Base-by-base conservation (phyloP, 2,329 filamentous ascomycete species). In the Penicillium vulpinum region DNA sequence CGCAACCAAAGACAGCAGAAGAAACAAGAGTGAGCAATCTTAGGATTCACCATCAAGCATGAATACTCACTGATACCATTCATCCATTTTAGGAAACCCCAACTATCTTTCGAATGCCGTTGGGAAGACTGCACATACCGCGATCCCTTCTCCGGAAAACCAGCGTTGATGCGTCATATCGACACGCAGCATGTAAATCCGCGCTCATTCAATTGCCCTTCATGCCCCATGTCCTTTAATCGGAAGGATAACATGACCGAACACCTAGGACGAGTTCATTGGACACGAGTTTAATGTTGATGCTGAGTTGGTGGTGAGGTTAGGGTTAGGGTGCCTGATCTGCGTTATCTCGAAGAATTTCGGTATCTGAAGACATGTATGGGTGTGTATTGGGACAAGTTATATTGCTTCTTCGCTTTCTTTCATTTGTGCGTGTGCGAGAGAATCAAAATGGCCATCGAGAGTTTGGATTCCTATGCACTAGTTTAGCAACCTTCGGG, bases 171-270 rank as follows among this genome's bases (percentile, higher is more conserved):
- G 29, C 39, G 50, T 11, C 50, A 52, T 5, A 38, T 52, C 10
- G 29, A 45, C 3, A 52, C 50, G n/a, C 40, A 52, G 16, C 50
- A 52, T 52, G 8, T 52, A 10, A 2, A 6, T 18, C 38, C 50
- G 8, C 21, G n/a, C 10, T 44, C 50, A 6, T 52, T 52, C 22
- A 5, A 45, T 22, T 52, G 50, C 6, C 29, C 39, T n/a, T 21
- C 10, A 9, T 36, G 49, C 4, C 4, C 2, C 3, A 51, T 9
- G 21, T 24, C 21, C 3, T 45, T 52, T 22, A 45, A 44, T 44
- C 50, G 40, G 13, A 52, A 29, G 28, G 50, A 52, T 5, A 52
- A 52, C 11, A n/a, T 52, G 50, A 22, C 13, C 9, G 50, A 52
- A n/a, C 50, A 45, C n/a, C 21, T 4, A 26, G 28, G 28, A 21